phyloP scores from a whole-genome alignment of 345 rosid genomes.

The Reutealis trisperma region DNA sequence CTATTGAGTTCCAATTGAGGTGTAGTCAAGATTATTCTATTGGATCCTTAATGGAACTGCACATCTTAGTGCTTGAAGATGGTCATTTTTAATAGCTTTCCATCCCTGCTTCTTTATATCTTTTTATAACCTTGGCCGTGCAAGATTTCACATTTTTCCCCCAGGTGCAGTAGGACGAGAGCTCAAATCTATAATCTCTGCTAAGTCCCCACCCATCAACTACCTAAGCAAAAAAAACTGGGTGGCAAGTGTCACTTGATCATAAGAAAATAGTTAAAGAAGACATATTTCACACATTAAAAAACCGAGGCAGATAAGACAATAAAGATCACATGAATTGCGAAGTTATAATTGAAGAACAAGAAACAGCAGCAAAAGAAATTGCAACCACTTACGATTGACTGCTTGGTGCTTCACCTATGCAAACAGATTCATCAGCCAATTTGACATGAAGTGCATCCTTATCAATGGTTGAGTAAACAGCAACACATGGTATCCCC shows the following conservation, averaged over 20 bases:
- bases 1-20: not conserved
- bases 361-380: not conserved
- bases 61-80: not conserved
- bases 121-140: not conserved
- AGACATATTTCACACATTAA: not conserved
- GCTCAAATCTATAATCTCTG: not conserved
- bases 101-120: not conserved
- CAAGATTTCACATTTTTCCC: not conserved
- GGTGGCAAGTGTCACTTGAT: not conserved
- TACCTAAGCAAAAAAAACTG: not conserved
- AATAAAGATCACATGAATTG: not conserved
- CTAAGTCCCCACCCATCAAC: not conserved
- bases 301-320: not conserved
- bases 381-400: slow-evolving; percentile 71
- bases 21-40: not conserved
- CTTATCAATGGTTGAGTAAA: slow-evolving; percentile 91
- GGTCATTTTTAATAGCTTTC: not conserved
- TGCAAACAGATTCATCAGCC: slow-evolving; percentile 96
- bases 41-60: not conserved
- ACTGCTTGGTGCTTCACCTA: slow-evolving; percentile 98
- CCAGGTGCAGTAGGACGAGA: not conserved
- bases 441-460: slow-evolving; percentile 95
- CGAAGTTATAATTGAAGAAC: not conserved
- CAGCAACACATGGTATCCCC: slow-evolving; percentile 99
- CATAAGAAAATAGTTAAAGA: not conserved